Evolutionary conservation across 192 early-diverging fungal genomes (phyloP).

Genomic region (Mortierella claussenii): DNA sequence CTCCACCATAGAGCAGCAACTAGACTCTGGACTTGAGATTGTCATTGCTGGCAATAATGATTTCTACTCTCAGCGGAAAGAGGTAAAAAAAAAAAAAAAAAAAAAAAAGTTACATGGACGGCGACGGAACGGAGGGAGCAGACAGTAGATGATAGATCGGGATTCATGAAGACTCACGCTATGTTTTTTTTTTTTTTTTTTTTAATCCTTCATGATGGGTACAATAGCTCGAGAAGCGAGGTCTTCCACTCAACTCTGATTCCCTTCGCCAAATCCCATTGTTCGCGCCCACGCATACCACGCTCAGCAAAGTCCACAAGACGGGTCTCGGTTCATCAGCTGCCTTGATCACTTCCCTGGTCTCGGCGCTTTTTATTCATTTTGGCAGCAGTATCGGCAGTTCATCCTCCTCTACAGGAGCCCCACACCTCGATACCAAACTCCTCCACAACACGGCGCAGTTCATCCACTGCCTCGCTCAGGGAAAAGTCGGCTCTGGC

Average conservation of each 20-base stretch:
- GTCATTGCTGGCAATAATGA: constrained; percentile 93
- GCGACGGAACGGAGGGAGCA: no score
- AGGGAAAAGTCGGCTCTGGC: constrained; percentile 97
- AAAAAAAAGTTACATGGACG: no score
- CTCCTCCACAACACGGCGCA: constrained; percentile 92
- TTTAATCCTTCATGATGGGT: background rate
- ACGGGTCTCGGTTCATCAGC: constrained; percentile 98
- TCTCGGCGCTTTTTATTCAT: constrained; percentile 80
- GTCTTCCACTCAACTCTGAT: constrained; percentile 61
- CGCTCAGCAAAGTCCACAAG: constrained; percentile 82
- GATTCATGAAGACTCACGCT: background rate
- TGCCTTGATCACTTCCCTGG: constrained; percentile 94
- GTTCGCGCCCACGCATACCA: constrained; percentile 72
- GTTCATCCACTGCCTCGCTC: constrained; percentile 94
- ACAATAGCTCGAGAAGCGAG: constrained; percentile 59
- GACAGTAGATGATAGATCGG: no score
- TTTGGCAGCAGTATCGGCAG: constrained; percentile 61
- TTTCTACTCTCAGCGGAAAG: constrained; percentile 96
- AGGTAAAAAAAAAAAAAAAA: constrained; percentile 54
- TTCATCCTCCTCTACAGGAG: background rate
- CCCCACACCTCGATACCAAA: background rate
- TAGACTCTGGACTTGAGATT: constrained; percentile 70
- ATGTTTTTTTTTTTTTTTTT: constrained; percentile 6
- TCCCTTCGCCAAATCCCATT: constrained; percentile 69
- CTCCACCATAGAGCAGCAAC: constrained; percentile 28